A percentile compares a stretch with the other conserved stretches of the same genome.
Evolutionary conservation across 495 filamentous ascomycete genomes (phyloP).

Genomic region (Achaetomiella virescens): DNA sequence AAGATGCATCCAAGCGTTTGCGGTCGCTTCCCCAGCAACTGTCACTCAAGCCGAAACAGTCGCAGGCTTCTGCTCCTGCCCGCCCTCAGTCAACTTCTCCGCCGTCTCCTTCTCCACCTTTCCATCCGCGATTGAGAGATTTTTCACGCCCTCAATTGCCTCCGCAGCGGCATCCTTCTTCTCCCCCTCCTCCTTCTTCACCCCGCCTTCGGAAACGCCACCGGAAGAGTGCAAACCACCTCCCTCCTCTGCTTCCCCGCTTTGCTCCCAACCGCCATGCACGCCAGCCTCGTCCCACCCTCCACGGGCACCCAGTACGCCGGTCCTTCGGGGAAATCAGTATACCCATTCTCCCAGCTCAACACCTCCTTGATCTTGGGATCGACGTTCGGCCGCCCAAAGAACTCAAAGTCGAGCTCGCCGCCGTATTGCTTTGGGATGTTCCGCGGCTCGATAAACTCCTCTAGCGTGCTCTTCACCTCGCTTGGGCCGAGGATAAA

Average conservation of each 20-base stretch:
- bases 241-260: constrained; percentile 31
- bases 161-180: constrained; percentile 6
- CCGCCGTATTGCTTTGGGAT: constrained; percentile 84
- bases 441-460: constrained; percentile 72
- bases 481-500: constrained; percentile 70
- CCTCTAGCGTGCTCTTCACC: constrained; percentile 63
- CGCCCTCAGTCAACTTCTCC: constrained; percentile 22
- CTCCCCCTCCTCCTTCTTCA: constrained; percentile 4
- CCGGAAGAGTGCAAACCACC: constrained; percentile 41
- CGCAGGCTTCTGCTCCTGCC: constrained; percentile 4
- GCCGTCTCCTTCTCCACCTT: constrained; percentile 10
- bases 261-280: constrained; percentile 40
- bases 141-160: constrained; percentile 16
- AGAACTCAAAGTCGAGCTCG: constrained; percentile 72
- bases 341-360: constrained; percentile 40
- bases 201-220: constrained; percentile 21
- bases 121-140: constrained; percentile 12
- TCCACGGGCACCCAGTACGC: constrained; percentile 43
- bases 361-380: constrained; percentile 48
- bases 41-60: not conserved
- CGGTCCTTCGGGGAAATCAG: constrained; percentile 43
- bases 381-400: constrained; percentile 64
- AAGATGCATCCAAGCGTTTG: not conserved
- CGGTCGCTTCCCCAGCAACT: not conserved
- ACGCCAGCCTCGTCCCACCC: constrained; percentile 37